Base-by-base conservation (phyloP, 2,329 filamentous ascomycete genomes). In the Ustilaginoidea virens region DNA sequence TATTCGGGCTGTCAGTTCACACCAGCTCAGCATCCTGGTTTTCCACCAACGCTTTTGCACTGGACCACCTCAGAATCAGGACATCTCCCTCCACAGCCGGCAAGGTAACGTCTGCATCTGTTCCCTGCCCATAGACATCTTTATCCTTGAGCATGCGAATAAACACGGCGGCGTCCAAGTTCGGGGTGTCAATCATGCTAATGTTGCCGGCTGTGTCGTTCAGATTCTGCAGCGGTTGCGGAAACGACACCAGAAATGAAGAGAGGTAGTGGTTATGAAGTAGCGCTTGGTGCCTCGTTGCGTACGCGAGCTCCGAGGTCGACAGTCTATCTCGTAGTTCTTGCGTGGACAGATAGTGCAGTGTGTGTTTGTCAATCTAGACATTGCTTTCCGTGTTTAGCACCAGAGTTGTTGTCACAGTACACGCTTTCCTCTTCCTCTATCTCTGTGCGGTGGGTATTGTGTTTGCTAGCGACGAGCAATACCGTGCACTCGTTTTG, bases 141-240 rank as follows among this genome's bases (percentile, higher is more conserved):
- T 61, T 58, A 43, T 79, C 71, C 30, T 61, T 63, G 30, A 86
- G 53, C 27, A 80, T 64, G 36, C 87, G 64, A 23, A 85, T 73
- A 52, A 98, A 94, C 2, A 96, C 86, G 6, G 83, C 83, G 2
- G 69, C 65, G 35, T 90, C 80, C 27, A 74, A 56, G 48, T 96
- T 90, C 0, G 90, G 90, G 2, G 69, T 63, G 46, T 93, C 85
- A 17, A 96, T 72, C 90, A 98, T 98, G 56, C 71, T 85, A 32
- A 87, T 76, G 7, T 86, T 86, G 17, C 85, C 87, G 0, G 80
- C 75, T 10, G 80, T 81, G 56, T 98, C 90, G 54, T 96, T 92
- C 30, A 98, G 60, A 40, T 85, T 75, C 51, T 87, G 79, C 42
- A 98, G 53, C 25, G 71, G 63, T 10, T 69, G 57, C 1, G 90